A percentile compares a stretch with the other conserved stretches of the same genome.
Evolutionary conservation across 305 asterid genomes (phyloP).

Genomic region (Withania somnifera): DNA sequence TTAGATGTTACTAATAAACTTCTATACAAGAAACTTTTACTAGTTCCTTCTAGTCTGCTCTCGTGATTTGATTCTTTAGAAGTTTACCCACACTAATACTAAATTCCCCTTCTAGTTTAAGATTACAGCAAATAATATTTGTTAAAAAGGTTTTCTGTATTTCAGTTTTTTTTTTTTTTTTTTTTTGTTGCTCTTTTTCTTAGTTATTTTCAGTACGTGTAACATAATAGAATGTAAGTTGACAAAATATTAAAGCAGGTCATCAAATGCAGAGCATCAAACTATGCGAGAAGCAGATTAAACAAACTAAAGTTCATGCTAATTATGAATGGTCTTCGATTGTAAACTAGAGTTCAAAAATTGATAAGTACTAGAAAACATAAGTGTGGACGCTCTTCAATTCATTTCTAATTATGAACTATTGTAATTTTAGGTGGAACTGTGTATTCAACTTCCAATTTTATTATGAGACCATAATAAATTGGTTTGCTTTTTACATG

Average conservation of each 20-base stretch:
- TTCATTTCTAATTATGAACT: background rate
- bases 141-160: background rate
- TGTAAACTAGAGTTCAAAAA: no score
- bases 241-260: background rate
- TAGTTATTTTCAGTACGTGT: background rate
- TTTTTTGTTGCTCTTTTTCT: no score
- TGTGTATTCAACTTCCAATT: background rate
- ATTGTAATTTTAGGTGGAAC: slow-evolving; percentile 16
- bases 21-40: no score
- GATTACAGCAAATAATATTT: background rate
- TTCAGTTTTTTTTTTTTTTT: background rate
- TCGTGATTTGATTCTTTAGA: no score
- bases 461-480: slow-evolving; percentile 4
- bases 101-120: background rate
- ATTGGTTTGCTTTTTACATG: background rate
- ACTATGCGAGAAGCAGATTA: background rate
- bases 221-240: background rate
- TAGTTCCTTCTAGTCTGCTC: background rate
- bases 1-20: no score
- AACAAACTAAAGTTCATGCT: background rate
- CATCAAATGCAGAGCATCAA: background rate
- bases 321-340: no score
- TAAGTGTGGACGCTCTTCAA: slow-evolving; percentile 3
- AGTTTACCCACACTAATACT: no score
- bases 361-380: background rate